A percentile compares a stretch with the other conserved stretches of the same genome.
phyloP scores from a whole-genome alignment of 345 rosid genomes.

The Corchorus capsularis region DNA sequence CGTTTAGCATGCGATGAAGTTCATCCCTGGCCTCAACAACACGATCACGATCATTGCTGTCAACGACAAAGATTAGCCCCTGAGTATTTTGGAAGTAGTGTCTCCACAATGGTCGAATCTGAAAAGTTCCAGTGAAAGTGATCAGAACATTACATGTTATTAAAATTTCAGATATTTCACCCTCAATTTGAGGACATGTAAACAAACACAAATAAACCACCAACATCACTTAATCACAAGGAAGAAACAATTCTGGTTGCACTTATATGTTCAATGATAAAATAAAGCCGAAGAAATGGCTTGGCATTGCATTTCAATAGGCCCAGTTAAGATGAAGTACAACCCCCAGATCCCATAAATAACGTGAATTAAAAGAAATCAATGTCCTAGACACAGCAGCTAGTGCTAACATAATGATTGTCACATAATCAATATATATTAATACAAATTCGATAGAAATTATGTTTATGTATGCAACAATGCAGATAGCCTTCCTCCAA shows the following conservation, averaged over 20 bases:
- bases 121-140: constrained; percentile 10
- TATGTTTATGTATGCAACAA: background rate
- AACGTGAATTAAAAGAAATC: background rate
- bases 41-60: constrained; percentile 82
- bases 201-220: background rate
- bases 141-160: background rate
- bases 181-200: background rate
- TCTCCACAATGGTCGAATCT: constrained; percentile 71
- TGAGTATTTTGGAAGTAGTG: constrained; percentile 83
- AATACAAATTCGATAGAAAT: background rate
- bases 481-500: constrained; percentile 16
- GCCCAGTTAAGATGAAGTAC: background rate
- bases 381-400: background rate
- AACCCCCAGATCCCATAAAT: background rate
- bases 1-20: constrained; percentile 80
- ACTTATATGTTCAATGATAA: background rate
- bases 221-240: background rate
- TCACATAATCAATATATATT: background rate
- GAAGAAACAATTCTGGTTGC: background rate
- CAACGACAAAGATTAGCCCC: constrained; percentile 86
- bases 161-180: background rate
- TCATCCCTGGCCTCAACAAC: constrained; percentile 77
- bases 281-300: background rate
- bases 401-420: too few species aligned
- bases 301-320: background rate